Evolutionary conservation across 805 yeast genomes (phyloP), one percentile per base, ranked within the genome.

Genomic region (Pichia occidentalis): DNA sequence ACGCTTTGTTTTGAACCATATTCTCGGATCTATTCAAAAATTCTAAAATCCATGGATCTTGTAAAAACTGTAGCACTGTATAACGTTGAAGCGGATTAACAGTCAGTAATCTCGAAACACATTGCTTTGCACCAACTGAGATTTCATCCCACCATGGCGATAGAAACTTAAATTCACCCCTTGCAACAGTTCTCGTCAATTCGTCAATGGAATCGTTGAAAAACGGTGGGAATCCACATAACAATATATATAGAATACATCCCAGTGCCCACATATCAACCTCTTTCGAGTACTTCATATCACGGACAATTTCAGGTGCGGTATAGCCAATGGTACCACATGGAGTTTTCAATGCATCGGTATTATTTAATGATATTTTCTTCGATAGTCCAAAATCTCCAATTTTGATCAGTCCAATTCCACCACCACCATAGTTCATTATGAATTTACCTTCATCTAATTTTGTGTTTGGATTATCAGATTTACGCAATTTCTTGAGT

Each of bases 181-280:
- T 66, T n/a, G 88, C 85, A 17, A 84, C 88, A 49, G 83, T 81
- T 47, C 75, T 81, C 4, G 94, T 83, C 43, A 84, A 67, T 2
- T 71, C 68, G 42, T 81, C 88, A 44, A 80, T 80, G 42, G 78
- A 65, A 53, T 84, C 92, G 54, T 85, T 94, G 60, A 87, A 92
- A 56, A 92, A 92, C 5, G 98, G 98, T 1, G 98, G 98, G 63
- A 92, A 92, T 4, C 98, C 98, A 64, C 97, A 92, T 24, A 92
- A 65, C 29, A 92, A 66, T 0, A 97, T 92, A 56, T 92, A 92
- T 39, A 92, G 63, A 0, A 92, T 96, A 63, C 98, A 92, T 0
- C 98, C 98, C 38, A 92, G 67, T 5, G 97, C 97, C 98, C 98
- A 92, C 92, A 92, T 85, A 58, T 92, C 98, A 25, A 92, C 98